Base-by-base conservation (phyloP, 1,284 basidiomycete genomes). In the Ustilago crameri region DNA sequence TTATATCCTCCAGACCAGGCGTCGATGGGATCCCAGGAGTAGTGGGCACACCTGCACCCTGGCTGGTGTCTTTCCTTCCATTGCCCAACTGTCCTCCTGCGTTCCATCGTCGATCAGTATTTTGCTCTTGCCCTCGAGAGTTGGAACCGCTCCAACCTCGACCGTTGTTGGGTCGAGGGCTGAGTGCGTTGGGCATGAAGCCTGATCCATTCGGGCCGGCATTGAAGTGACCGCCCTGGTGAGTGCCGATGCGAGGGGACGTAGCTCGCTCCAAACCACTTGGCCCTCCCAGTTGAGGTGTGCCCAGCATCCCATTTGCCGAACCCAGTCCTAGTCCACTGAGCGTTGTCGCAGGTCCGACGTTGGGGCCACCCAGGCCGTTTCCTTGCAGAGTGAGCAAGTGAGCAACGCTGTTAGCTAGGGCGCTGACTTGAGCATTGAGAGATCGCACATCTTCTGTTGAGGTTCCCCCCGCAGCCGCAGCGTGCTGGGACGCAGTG, bases 371-470 rank as follows among this genome's bases (percentile, higher is more conserved):
- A 14, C 53, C 53, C 0, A 55, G 42, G 42, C 58, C 62, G 34
- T 53, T 61, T 10, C 55, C 54, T 51, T 63, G 69, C 22, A 75
- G 43, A 5, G 59, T 65, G 34, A 79, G 55, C 23, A 79, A 51
- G 27, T 79, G 76, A 18, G 75, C 58, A 22, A 80, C 76, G 44
- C 73, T 80, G 46, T 62, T 62, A 38, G 64, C 65, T 8, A 80
- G 54, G 14, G 66, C 60, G n/a, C 32, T 66, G 23, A 80, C 51
- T 52, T 80, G 78, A 3, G 67, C 65, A 34, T 72, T 71, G 18
- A 80, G 66, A 24, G 74, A 54, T 5, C 75, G 64, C 15, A 80
- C 43, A 30, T 80, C 78, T 18, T 78, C 78, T 15, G 52, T 35
- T 3, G 55, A 44, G 47, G 45, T 49, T 42, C 41, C 49, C 23